phyloP scores from a whole-genome alignment of 148 eudicot genomes.

The Silene conica region DNA sequence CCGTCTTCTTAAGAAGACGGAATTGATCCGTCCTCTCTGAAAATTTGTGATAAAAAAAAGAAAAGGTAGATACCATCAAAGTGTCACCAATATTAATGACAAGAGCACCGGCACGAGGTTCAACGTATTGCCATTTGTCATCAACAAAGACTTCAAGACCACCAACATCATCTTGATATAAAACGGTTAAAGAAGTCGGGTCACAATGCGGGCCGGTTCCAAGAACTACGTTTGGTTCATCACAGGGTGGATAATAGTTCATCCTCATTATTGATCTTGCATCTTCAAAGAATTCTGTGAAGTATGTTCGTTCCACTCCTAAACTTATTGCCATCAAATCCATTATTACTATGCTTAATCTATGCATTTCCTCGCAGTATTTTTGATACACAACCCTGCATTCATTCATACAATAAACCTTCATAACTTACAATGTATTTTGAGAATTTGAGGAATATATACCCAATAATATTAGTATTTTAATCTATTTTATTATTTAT shows the following conservation, averaged over 20 bases:
- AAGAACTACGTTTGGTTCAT: conserved; percentile 32
- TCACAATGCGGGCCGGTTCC: conserved; percentile 66
- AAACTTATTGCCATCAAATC: conserved; percentile 42
- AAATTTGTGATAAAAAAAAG: too few relatives aligned
- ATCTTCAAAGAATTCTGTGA: conserved; percentile 36
- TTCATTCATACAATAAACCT: background rate
- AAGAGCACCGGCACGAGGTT: conserved; percentile 39
- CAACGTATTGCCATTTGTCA: conserved; percentile 11
- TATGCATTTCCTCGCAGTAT: conserved; percentile 33
- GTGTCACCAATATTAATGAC: conserved; percentile 47
- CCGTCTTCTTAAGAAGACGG: too few relatives aligned
- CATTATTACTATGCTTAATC: conserved; percentile 21
- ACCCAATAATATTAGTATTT: too few relatives aligned
- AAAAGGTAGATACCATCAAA: conserved; percentile 41
- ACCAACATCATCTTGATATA: conserved; percentile 50
- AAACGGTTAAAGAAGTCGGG: conserved; percentile 29
- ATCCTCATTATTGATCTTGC: conserved; percentile 42
- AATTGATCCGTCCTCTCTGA: too few relatives aligned
- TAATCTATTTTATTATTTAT: too few relatives aligned
- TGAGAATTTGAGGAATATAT: too few relatives aligned
- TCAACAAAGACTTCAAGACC: conserved; percentile 35
- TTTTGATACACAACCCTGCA: conserved; percentile 29
- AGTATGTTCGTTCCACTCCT: conserved; percentile 29
- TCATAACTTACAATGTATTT: too few relatives aligned
- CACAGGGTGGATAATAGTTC: conserved; percentile 54